Evolutionary conservation across 1,284 basidiomycete genomes (phyloP).

Genomic region (Ustanciosporium gigantosporum): DNA sequence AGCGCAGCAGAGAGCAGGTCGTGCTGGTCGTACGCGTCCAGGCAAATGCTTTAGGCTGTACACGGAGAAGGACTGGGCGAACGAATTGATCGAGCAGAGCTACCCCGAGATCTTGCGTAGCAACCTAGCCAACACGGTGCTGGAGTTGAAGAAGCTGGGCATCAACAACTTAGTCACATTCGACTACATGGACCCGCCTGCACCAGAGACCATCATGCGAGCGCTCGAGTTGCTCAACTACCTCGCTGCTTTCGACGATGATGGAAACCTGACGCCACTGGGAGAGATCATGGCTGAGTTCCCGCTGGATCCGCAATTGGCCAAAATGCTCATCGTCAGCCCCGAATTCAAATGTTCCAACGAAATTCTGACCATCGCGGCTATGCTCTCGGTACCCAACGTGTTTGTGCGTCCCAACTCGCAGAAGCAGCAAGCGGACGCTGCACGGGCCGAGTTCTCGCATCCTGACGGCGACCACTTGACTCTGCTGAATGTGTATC

Average conservation of each 20-base stretch:
- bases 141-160: slow-evolving; percentile 92
- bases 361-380: slow-evolving; percentile 90
- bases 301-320: slow-evolving; percentile 92
- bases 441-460: slow-evolving; percentile 83
- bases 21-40: slow-evolving; percentile 91
- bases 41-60: slow-evolving; percentile 97
- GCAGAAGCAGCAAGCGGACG: slow-evolving; percentile 85
- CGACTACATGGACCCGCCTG: slow-evolving; percentile 77
- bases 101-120: slow-evolving; percentile 92
- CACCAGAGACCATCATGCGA: slow-evolving; percentile 96
- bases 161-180: slow-evolving; percentile 67
- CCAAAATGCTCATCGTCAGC: slow-evolving; percentile 88
- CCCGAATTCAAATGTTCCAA: slow-evolving; percentile 95
- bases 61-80: slow-evolving; percentile 94
- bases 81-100: slow-evolving; percentile 85
- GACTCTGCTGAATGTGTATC: slow-evolving; percentile 93
- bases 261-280: slow-evolving; percentile 84
- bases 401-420: slow-evolving; percentile 81
- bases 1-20: slow-evolving; percentile 92
- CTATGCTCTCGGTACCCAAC: slow-evolving; percentile 92
- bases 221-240: slow-evolving; percentile 93
- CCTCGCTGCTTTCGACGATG: slow-evolving; percentile 88
- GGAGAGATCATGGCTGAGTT: slow-evolving; percentile 97
- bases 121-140: slow-evolving; percentile 81
- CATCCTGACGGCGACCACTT: slow-evolving; percentile 96